These are phyloP conservation scores for Aspergillus sp. DNA, from an alignment of 2,329 filamentous ascomycete genomes.

Conservation along the genomic window DNA sequence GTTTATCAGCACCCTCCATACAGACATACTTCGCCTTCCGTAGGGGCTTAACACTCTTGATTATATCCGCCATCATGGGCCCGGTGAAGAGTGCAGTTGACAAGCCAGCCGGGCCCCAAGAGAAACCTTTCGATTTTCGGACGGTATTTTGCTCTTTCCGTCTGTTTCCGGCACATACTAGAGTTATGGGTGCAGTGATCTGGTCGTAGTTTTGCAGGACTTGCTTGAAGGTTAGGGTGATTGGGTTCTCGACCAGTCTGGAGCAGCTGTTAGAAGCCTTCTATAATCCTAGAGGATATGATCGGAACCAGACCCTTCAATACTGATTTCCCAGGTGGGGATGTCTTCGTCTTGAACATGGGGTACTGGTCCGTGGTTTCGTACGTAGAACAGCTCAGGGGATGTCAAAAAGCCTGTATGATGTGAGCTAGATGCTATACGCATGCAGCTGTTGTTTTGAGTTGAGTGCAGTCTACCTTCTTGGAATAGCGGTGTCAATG, in stretches of 20 bases:
- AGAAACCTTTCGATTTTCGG: slow-evolving; percentile 89
- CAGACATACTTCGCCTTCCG: slow-evolving; percentile 77
- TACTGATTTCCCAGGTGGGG: slow-evolving; percentile 75
- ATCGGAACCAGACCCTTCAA: slow-evolving; percentile 62
- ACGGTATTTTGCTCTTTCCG: slow-evolving; percentile 92
- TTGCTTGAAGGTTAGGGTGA: slow-evolving; percentile 70
- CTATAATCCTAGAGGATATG: background rate
- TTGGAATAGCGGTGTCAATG: slow-evolving; percentile 74
- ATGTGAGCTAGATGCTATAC: background rate
- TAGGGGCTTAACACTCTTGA: slow-evolving; percentile 66
- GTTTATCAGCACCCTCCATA: slow-evolving; percentile 85
- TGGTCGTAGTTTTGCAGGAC: slow-evolving; percentile 75
- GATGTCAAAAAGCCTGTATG: slow-evolving; percentile 75
- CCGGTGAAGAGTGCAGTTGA: slow-evolving; percentile 89
- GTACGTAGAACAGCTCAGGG: slow-evolving; percentile 84
- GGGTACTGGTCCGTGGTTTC: slow-evolving; percentile 85
- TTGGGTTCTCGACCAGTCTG: slow-evolving; percentile 72
- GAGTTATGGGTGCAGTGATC: slow-evolving; percentile 79
- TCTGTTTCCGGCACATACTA: slow-evolving; percentile 89
- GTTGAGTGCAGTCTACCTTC: slow-evolving; percentile 38
- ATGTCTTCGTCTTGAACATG: slow-evolving; percentile 70
- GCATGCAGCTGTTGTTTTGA: background rate
- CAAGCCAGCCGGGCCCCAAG: slow-evolving; percentile 84
- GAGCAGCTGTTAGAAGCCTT: slow-evolving; percentile 7
- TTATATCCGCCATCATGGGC: slow-evolving; percentile 69